Conservation (phyloP, 192 early-diverging fungal genomes). For the Diversispora epigaea region DNA sequence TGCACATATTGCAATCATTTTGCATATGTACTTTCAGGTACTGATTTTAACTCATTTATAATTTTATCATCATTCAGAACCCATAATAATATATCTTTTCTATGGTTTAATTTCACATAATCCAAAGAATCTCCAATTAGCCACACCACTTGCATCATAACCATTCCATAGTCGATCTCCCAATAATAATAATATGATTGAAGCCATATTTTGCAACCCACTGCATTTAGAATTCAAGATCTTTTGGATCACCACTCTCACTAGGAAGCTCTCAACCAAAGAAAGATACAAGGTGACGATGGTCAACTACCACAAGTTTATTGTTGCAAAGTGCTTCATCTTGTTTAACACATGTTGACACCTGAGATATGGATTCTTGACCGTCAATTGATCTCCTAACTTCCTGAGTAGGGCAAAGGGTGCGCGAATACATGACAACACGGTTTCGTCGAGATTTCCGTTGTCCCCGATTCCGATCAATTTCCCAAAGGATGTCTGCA, state of each 20-base stretch:
- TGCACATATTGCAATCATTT: neutral
- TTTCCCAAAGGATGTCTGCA: constrained; percentile 15
- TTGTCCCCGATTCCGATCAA: constrained; percentile 15
- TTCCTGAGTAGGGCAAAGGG: neutral
- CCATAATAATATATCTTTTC: neutral
- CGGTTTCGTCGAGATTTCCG: neutral
- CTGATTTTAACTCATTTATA: neutral
- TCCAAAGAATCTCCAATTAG: constrained; percentile 4
- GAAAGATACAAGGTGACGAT: neutral
- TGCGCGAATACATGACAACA: neutral
- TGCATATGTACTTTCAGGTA: neutral
- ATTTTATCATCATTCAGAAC: constrained; percentile 1
- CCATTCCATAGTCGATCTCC: constrained; percentile 17
- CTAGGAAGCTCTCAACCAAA: neutral
- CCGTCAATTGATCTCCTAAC: neutral
- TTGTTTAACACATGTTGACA: neutral
- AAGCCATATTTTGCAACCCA: constrained; percentile 25
- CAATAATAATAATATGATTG: constrained; percentile 16
- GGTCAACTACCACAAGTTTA: constrained; percentile 10
- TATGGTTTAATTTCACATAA: neutral
- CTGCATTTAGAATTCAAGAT: constrained; percentile 7
- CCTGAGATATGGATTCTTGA: neutral
- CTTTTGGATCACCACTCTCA: constrained; percentile 9
- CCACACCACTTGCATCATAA: neutral
- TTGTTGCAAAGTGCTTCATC: neutral